Evolutionary conservation across 2,329 filamentous ascomycete genomes (phyloP).

Genomic region (Chaetomium strumarium): DNA sequence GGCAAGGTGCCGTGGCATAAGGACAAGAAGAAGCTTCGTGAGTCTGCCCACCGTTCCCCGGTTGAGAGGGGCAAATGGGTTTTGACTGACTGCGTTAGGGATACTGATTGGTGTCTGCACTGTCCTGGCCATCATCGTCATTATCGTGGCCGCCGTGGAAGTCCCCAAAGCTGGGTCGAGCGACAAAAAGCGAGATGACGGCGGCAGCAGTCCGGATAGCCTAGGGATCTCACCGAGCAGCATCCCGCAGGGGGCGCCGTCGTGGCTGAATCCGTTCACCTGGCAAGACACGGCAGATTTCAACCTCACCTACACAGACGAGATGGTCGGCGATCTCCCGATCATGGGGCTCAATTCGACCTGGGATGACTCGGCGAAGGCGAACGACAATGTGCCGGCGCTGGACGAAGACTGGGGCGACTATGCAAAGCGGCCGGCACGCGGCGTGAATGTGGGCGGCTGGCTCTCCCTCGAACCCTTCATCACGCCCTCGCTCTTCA

Average conservation of each 20-base stretch:
- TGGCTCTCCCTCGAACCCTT: slow-evolving; percentile 94
- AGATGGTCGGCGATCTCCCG: slow-evolving; percentile 77
- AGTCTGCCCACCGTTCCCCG: slow-evolving; percentile 36
- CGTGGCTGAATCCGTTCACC: slow-evolving; percentile 82
- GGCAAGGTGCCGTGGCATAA: slow-evolving; percentile 35
- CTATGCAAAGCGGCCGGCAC: slow-evolving; percentile 72
- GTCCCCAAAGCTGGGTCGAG: slow-evolving; percentile 51
- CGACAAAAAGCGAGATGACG: slow-evolving; percentile 25
- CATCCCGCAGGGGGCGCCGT: slow-evolving; percentile 58
- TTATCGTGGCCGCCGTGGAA: slow-evolving; percentile 62
- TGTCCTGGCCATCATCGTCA: slow-evolving; percentile 55
- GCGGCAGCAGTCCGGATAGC: slow-evolving; percentile 37
- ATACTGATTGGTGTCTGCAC: slow-evolving; percentile 48
- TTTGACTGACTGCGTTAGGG: slow-evolving; percentile 35
- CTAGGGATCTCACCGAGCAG: slow-evolving; percentile 47
- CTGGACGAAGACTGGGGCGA: slow-evolving; percentile 69
- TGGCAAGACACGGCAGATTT: slow-evolving; percentile 90
- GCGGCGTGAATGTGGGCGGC: slow-evolving; percentile 87
- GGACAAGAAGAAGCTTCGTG: slow-evolving; percentile 57
- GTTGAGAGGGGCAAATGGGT: neutral
- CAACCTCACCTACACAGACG: slow-evolving; percentile 87
- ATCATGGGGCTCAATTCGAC: slow-evolving; percentile 80
- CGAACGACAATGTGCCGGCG: slow-evolving; percentile 75
- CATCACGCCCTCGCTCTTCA: slow-evolving; percentile 88
- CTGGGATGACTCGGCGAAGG: slow-evolving; percentile 76